A percentile compares a stretch with the other conserved stretches of the same genome.
Conservation (phyloP, 2,329 filamentous ascomycete species). For the Colletotrichum aenigma region DNA sequence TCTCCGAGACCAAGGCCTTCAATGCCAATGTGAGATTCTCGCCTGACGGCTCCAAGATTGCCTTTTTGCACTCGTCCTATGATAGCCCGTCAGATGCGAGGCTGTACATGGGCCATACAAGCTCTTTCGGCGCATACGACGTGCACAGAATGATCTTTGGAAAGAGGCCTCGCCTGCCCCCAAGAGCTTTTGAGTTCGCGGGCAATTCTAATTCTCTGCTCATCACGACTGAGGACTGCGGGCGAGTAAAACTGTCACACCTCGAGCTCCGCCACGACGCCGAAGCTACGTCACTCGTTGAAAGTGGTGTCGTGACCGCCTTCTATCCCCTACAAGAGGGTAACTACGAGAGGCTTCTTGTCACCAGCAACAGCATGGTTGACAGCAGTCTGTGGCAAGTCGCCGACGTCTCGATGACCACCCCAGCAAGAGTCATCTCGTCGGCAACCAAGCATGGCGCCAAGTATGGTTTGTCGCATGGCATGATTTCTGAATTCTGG, state of each 20-base stretch:
- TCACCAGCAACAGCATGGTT: slow-evolving; percentile 39
- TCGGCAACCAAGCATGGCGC: slow-evolving; percentile 33
- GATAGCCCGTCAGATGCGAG: slow-evolving; percentile 27
- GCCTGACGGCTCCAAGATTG: slow-evolving; percentile 38
- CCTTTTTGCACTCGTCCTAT: slow-evolving; percentile 33
- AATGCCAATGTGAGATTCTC: slow-evolving; percentile 36
- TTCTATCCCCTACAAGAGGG: slow-evolving; percentile 30
- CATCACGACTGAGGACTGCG: slow-evolving; percentile 35
- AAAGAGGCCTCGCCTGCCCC: slow-evolving; percentile 30
- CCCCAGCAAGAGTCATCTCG: slow-evolving; percentile 30
- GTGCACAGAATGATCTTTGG: slow-evolving; percentile 31
- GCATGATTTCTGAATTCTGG: slow-evolving; percentile 46
- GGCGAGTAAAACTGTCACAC: slow-evolving; percentile 34
- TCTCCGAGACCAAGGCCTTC: slow-evolving; percentile 6
- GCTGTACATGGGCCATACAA: slow-evolving; percentile 34
- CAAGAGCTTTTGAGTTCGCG: slow-evolving; percentile 37
- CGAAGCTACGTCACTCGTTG: slow-evolving; percentile 27
- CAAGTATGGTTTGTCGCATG: slow-evolving; percentile 34
- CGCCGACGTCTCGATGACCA: slow-evolving; percentile 25
- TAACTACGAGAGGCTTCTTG: slow-evolving; percentile 33
- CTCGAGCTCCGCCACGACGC: slow-evolving; percentile 34
- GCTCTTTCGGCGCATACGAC: slow-evolving; percentile 29
- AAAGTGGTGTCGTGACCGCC: slow-evolving; percentile 28
- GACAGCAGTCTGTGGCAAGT: slow-evolving; percentile 43
- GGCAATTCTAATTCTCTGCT: slow-evolving; percentile 36